Percentiles rank a stretch among this genome's conserved stretches.
phyloP scores from a whole-genome alignment of 2,329 filamentous ascomycete species.

The Reticulascus tulasneorum region DNA sequence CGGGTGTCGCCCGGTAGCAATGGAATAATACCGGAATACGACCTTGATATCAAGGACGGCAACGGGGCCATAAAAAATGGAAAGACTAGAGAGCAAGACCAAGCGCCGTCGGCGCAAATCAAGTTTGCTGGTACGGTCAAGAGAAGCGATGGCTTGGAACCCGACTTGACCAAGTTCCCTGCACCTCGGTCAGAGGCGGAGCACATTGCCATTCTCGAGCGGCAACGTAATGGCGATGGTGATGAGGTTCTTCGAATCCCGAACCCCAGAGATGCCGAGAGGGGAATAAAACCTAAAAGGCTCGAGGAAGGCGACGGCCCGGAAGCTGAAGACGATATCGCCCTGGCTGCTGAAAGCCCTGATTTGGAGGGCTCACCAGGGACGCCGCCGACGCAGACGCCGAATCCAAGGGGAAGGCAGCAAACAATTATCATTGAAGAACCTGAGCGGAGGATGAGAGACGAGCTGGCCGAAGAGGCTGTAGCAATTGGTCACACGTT shows the following conservation, averaged over 20 bases:
- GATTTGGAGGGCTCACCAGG: slow-evolving; percentile 20
- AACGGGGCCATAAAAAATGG: too few relatives aligned
- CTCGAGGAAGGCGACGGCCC: slow-evolving; percentile 33
- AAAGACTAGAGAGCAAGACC: too few relatives aligned
- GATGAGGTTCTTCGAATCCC: slow-evolving; percentile 81
- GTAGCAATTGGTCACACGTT: slow-evolving; percentile 36
- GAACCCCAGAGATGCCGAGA: slow-evolving; percentile 84
- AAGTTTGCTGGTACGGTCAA: slow-evolving; percentile 67
- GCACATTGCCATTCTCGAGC: slow-evolving; percentile 83
- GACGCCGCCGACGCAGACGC: slow-evolving; percentile 6
- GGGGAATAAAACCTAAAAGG: slow-evolving; percentile 65
- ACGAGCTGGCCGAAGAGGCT: slow-evolving; percentile 37
- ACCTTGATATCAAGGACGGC: too few relatives aligned
- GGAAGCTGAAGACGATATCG: slow-evolving; percentile 30
- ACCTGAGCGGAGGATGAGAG: slow-evolving; percentile 22
- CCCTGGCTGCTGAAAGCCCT: slow-evolving; percentile 12
- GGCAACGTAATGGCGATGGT: slow-evolving; percentile 70
- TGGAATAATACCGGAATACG: slow-evolving; percentile 10
- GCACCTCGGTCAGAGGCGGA: slow-evolving; percentile 63
- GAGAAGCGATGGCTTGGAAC: slow-evolving; percentile 51
- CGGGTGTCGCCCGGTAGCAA: slow-evolving; percentile 14
- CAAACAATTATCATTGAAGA: slow-evolving; percentile 62
- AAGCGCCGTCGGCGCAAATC: slow-evolving; percentile 33
- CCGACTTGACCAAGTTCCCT: slow-evolving; percentile 41
- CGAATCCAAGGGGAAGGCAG: slow-evolving; percentile 29